These are phyloP conservation scores for Cladosporium sp. DNA, from an alignment of 2,329 filamentous ascomycete genomes.

Conservation along the genomic window DNA sequence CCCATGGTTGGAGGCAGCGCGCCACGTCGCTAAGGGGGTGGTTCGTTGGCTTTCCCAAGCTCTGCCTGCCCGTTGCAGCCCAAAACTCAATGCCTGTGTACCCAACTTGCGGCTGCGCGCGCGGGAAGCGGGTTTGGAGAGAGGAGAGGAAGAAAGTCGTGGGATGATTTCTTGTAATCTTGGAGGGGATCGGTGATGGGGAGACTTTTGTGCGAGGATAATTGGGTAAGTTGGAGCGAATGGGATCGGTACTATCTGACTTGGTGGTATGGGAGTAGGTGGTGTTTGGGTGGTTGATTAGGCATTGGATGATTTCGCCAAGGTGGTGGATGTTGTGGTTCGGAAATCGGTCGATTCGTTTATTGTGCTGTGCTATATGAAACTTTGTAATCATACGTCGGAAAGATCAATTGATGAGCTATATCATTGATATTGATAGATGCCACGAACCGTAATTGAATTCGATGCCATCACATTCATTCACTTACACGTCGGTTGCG, in stretches of 20 bases:
- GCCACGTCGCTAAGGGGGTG: constrained; percentile 9
- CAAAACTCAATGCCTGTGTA: constrained; percentile 18
- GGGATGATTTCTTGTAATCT: background rate
- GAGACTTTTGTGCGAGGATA: too few species aligned
- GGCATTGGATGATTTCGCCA: background rate
- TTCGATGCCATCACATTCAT: background rate
- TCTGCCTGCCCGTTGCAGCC: constrained; percentile 11
- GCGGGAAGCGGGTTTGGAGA: background rate
- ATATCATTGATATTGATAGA: background rate
- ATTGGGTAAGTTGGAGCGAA: background rate
- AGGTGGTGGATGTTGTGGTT: background rate
- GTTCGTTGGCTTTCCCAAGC: constrained; percentile 10
- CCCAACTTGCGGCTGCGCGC: constrained; percentile 10
- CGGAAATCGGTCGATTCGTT: background rate
- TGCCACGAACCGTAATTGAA: too few species aligned
- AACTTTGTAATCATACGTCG: background rate
- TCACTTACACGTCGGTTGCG: background rate
- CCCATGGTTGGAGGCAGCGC: constrained; percentile 4
- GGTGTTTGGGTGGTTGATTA: background rate
- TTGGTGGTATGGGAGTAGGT: background rate
- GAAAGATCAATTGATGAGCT: background rate
- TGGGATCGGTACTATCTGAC: background rate
- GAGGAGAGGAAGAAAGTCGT: constrained; percentile 5
- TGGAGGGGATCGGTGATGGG: background rate
- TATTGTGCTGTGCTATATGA: background rate